Evolutionary conservation across 768 basidiomycete genomes (phyloP), one percentile per base, ranked within the genome.

Genomic region (Cantharellus cinnabarinus): DNA sequence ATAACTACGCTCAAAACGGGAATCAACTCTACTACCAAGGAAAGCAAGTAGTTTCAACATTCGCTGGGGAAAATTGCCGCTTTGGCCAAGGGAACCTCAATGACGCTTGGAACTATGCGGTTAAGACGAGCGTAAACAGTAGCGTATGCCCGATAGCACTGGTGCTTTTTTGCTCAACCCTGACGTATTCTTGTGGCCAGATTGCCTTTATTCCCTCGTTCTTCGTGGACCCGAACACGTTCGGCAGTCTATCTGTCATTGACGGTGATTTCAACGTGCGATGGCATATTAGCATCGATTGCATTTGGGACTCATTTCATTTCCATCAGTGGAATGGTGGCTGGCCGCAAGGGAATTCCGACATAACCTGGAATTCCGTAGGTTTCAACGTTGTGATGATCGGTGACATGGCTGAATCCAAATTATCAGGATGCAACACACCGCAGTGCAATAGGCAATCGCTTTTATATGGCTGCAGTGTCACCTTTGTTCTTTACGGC

Each of bases 401-500:
- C 20, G 20, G 20, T 29, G 20, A 29, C 20, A 29, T 29, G 20
- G 20, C 20, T 29, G 20, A 29, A 29, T 29, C 20, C 20, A 29
- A 29, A 29, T 29, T 84, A 5, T 81, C 74, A 3, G n/a, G 67
- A 68, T 50, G 38, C 54, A 10, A 58, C 56, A 41, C 66, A 62
- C 48, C 60, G 66, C 55, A 48, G 55, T 38, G 60, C 52, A 3
- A 56, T 66, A 0, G 60, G 63, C 0, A 65, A 64, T 52, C 64
- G 66, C 60, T 63, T 70, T 3, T 77, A 77, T 64, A 74, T 77
- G 68, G 73, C 73, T 3, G 71, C 82, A 10, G 79, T 80, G 38
- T 79, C 83, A 5, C 82, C 85, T 10, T 80, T 81, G 78, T 88
- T 88, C 72, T 87, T 83, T 68, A 83, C 85, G 2, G 59, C 67